Conservation (phyloP, 768 basidiomycete genomes). For the Clavulina sp. region DNA sequence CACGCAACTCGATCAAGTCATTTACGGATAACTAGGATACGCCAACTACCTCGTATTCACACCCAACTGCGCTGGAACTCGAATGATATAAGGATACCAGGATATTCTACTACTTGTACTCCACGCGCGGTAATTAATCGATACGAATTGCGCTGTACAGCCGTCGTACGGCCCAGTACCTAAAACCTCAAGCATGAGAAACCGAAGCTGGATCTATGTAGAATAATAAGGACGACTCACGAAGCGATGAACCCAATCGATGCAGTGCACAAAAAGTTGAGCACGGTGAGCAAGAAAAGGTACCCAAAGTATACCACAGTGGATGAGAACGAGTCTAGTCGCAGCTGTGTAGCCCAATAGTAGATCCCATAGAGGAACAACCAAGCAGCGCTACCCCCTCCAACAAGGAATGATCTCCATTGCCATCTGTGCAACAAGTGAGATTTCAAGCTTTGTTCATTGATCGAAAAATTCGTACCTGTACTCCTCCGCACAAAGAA, state of each 20-base stretch:
- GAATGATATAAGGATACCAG: no score
- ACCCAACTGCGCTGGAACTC: no score
- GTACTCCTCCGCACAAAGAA: slow-evolving; percentile 88
- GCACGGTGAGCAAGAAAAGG: slow-evolving; percentile 59
- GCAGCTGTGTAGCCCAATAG: slow-evolving; percentile 78
- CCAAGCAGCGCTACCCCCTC: slow-evolving; percentile 89
- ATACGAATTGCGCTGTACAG: slow-evolving; percentile 72
- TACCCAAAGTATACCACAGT: slow-evolving; percentile 82
- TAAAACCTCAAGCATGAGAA: slow-evolving; percentile 44
- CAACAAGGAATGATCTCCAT: slow-evolving; percentile 84
- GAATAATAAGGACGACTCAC: slow-evolving; percentile 24
- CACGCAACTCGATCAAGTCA: no score
- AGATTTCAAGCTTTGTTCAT: neutral
- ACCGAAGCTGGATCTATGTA: slow-evolving; percentile 60
- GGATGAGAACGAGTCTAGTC: slow-evolving; percentile 64
- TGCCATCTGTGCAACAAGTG: slow-evolving; percentile 51
- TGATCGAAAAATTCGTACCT: slow-evolving; percentile 26
- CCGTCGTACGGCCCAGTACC: slow-evolving; percentile 77
- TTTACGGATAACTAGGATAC: no score
- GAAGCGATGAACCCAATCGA: neutral
- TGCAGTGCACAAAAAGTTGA: slow-evolving; percentile 74
- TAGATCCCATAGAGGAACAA: slow-evolving; percentile 73
- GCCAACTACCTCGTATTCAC: no score
- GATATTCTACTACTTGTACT: no score
- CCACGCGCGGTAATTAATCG: no score